Evolutionary conservation across 2,329 filamentous ascomycete species (phyloP).

Genomic region (Fusarium mundagurra): DNA sequence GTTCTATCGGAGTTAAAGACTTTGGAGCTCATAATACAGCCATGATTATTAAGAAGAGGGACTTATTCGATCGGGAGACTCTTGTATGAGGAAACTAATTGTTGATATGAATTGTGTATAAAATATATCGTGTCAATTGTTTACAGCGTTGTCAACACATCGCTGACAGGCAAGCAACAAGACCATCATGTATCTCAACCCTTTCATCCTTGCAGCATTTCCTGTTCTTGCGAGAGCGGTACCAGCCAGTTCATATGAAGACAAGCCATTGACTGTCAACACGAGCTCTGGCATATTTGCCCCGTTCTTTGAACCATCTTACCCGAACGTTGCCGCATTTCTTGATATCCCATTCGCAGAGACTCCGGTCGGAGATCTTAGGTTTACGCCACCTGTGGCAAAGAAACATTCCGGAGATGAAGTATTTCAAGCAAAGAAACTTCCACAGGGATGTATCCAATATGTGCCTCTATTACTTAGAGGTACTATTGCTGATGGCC

Average conservation of each 20-base stretch:
- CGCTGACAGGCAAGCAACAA: neutral
- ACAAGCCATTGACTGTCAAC: neutral
- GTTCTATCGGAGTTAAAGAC: slow-evolving; percentile 16
- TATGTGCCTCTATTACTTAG: slow-evolving; percentile 10
- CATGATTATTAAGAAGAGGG: neutral
- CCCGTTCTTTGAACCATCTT: neutral
- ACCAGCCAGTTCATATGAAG: neutral
- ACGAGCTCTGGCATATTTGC: slow-evolving; percentile 30
- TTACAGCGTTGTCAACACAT: no score
- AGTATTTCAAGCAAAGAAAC: neutral
- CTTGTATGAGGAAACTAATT: rapidly evolving
- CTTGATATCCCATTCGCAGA: slow-evolving; percentile 32
- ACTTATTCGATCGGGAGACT: neutral
- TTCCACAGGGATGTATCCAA: slow-evolving; percentile 31
- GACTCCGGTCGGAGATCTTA: slow-evolving; percentile 10
- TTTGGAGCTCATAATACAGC: rapidly evolving
- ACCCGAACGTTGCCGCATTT: slow-evolving; percentile 24
- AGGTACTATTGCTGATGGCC: neutral
- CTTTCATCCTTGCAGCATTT: neutral
- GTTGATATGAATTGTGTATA: neutral
- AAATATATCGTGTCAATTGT: neutral
- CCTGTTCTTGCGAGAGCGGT: neutral
- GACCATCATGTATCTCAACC: neutral
- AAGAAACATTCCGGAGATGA: neutral
- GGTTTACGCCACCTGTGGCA: slow-evolving; percentile 15